These are phyloP conservation scores for Camelina laxa DNA, from an alignment of 345 rosid species.

Conservation along the genomic window DNA sequence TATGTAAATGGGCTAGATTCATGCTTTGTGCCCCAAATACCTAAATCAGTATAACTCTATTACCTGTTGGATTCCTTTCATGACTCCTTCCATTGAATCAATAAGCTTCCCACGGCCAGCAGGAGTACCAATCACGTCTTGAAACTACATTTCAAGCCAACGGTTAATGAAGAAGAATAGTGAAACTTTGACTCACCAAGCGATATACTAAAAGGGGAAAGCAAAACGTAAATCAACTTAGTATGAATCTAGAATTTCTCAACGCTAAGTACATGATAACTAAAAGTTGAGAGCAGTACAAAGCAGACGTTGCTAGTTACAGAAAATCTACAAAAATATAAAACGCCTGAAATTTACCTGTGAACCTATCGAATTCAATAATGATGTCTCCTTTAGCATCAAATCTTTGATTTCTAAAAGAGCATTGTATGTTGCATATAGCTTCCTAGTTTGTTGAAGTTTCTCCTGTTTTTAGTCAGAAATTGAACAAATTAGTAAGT, in stretches of 20 bases:
- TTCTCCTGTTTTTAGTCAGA: slow-evolving; percentile 57
- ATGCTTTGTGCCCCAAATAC: slow-evolving; percentile 10
- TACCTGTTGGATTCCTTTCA: slow-evolving; percentile 84
- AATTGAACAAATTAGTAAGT: slow-evolving; percentile 18
- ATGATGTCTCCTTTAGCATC: slow-evolving; percentile 86
- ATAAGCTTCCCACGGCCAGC: slow-evolving; percentile 71
- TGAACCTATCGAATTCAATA: slow-evolving; percentile 76
- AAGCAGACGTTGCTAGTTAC: slow-evolving; percentile 1
- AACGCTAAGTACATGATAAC: background rate
- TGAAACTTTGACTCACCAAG: slow-evolving; percentile 17
- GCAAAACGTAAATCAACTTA: slow-evolving; percentile 7
- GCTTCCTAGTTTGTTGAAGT: slow-evolving; percentile 75
- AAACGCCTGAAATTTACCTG: slow-evolving; percentile 54
- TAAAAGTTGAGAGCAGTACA: slow-evolving; percentile 4
- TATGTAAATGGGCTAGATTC: background rate
- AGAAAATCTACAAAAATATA: slow-evolving; percentile 13
- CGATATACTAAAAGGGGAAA: slow-evolving; percentile 6
- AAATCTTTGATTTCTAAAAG: slow-evolving; percentile 82
- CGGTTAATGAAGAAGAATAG: background rate
- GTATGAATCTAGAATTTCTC: slow-evolving; percentile 4
- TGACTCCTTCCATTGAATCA: slow-evolving; percentile 82
- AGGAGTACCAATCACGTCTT: slow-evolving; percentile 67
- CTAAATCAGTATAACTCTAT: background rate
- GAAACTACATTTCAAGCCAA: slow-evolving; percentile 58
- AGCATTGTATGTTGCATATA: slow-evolving; percentile 80